A percentile compares a stretch with the other conserved stretches of the same genome.
phyloP scores from a whole-genome alignment of 495 filamentous ascomycete species.

The Saxophila tyrrhenica region DNA sequence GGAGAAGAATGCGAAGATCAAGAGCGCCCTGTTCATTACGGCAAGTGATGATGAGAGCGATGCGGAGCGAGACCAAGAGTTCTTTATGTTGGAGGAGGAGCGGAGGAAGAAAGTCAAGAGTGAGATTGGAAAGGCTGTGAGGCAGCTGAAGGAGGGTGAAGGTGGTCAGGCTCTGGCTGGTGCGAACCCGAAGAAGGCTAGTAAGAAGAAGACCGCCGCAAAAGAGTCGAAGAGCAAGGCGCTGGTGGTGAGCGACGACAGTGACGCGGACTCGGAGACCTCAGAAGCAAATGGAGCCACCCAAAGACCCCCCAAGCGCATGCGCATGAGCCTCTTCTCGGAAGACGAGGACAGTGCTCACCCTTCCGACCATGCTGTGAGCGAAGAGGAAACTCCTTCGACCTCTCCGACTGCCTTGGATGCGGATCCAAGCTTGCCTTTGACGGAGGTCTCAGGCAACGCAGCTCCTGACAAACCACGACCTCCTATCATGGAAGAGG shows the following conservation, averaged over 20 bases:
- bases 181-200: conserved; percentile 8
- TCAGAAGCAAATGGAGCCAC: conserved; percentile 9
- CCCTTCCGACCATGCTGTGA: not conserved
- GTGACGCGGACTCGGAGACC: conserved; percentile 6
- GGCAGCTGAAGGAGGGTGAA: conserved; percentile 31
- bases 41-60: conserved; percentile 68
- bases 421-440: not conserved
- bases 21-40: conserved; percentile 69
- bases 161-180: conserved; percentile 32
- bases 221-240: conserved; percentile 19
- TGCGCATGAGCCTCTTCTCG: conserved; percentile 16
- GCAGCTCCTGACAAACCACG: not conserved
- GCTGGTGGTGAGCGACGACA: conserved; percentile 1
- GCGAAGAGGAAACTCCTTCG: conserved; percentile 2
- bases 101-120: conserved; percentile 40
- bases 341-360: not conserved
- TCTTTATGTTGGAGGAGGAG: conserved; percentile 58
- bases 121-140: conserved; percentile 39
- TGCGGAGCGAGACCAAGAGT: conserved; percentile 50
- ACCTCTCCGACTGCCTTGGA: conserved; percentile 1
- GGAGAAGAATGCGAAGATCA: conserved; percentile 59
- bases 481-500: not conserved
- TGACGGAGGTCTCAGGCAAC: conserved; percentile 10
- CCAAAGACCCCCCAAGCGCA: not conserved
- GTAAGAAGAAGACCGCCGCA: conserved; percentile 5